Base-by-base conservation (phyloP, 768 basidiomycete genomes). In the Pisolithus marmoratus region DNA sequence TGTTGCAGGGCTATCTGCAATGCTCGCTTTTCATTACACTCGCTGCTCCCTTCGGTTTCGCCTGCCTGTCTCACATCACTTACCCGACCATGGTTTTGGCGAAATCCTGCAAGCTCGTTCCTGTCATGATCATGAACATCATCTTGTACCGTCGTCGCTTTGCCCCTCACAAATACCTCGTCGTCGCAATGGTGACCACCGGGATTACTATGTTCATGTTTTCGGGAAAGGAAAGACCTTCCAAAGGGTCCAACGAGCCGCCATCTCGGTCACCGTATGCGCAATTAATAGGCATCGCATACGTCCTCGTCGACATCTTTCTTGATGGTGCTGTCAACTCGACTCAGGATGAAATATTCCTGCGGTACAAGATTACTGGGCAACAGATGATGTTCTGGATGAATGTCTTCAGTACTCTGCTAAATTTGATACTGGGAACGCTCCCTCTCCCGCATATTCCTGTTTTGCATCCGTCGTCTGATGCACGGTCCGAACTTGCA, bases 351-450 rank as follows among this genome's bases (percentile, higher is more conserved):
- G 90, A 97, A 70, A 87, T 99, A 53, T 98, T 99, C 70, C 74
- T 82, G 24, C 74, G 78, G 11, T 83, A 88, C 71, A 81, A 81
- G 17, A 75, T 82, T 42, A 74, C 81, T 3, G 96, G 96, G 9
- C 94, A 96, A 68, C 96, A 99, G 65, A 97, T 99, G 94, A 98
- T 99, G 96, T 85, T 98, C 66, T 95, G 84, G 83, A 95, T 99
- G 70, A 95, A 94, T 66, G 58, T 88, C 24, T 86, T 94, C 72
- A 86, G 87, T 70, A 90, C 93, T 3, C 54, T 85, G 34, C 66
- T 91, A 51, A 85, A 88, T 20, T 73, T 79, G 1, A 63, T 83
- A 11, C 82, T 96, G 22, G 79, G 85, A 24, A 64, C 87, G 8
- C 76, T 91, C 44, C 91, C 85, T 4, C 74, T 92, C 24, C 92